Evolutionary conservation across 2,329 filamentous ascomycete species (phyloP).

Genomic region (Aspergillus sp.): DNA sequence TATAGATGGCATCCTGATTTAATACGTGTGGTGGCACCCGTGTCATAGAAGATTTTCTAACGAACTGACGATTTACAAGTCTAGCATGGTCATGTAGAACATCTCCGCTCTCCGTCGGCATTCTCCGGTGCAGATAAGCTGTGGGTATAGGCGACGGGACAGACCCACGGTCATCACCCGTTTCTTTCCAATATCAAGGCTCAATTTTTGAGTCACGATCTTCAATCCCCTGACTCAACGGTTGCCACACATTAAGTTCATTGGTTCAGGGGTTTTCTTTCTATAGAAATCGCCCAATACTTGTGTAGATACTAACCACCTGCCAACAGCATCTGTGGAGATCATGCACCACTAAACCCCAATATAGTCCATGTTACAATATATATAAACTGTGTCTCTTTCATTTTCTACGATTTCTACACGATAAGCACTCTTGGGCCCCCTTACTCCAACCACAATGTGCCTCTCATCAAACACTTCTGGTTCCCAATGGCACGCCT

Average conservation of each 20-base stretch:
- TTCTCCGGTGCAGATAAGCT: constrained; percentile 5
- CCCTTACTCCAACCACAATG: background rate
- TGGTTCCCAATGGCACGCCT: constrained; percentile 54
- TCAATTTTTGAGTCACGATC: constrained; percentile 2
- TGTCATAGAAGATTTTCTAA: background rate
- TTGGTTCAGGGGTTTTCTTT: background rate
- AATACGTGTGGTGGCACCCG: too few species aligned
- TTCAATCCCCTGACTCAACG: background rate
- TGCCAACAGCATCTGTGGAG: background rate
- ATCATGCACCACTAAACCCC: background rate
- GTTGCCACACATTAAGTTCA: background rate
- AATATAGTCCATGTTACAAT: background rate
- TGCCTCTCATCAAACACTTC: constrained; percentile 49
- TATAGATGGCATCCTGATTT: background rate
- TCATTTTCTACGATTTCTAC: background rate
- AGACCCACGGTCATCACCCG: constrained; percentile 1
- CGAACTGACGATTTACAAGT: background rate
- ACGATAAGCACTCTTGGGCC: background rate
- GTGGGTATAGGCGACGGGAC: background rate
- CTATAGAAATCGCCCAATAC: too few species aligned
- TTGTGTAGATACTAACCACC: too few species aligned
- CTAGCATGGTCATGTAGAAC: background rate
- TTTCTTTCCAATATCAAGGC: background rate
- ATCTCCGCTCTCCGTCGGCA: constrained; percentile 13
- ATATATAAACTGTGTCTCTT: background rate